Evolutionary conservation across 495 filamentous ascomycete genomes (phyloP).

Genomic region (Aspergillus nanangensis): DNA sequence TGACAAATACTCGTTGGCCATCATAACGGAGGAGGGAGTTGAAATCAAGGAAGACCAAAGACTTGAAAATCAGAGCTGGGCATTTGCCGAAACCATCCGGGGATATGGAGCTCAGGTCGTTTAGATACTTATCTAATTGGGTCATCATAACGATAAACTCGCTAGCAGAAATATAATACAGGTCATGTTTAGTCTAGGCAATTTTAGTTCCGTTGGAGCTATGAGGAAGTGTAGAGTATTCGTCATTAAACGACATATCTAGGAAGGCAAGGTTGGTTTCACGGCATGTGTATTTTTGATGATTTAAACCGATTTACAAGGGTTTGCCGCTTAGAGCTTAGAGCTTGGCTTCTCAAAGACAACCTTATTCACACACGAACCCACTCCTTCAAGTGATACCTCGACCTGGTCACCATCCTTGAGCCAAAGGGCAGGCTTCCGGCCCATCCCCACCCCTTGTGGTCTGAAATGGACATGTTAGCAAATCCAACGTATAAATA

Average conservation of each 20-base stretch:
- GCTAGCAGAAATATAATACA: constrained; percentile 6
- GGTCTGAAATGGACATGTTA: constrained; percentile 41
- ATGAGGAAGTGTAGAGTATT: too few relatives aligned
- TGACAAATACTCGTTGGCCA: constrained; percentile 85
- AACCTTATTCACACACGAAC: constrained; percentile 67
- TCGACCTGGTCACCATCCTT: constrained; percentile 78
- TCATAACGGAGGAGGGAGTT: constrained; percentile 76
- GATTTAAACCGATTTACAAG: neutral
- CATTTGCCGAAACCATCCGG: constrained; percentile 83
- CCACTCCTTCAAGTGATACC: constrained; percentile 67
- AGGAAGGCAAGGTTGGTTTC: neutral
- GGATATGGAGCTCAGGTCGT: constrained; percentile 69
- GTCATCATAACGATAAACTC: constrained; percentile 4
- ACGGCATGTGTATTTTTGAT: neutral
- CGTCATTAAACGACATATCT: neutral
- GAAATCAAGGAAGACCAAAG: constrained; percentile 77
- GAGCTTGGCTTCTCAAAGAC: constrained; percentile 55
- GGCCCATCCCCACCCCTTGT: constrained; percentile 74
- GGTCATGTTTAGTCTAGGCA: neutral
- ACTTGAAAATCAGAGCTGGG: constrained; percentile 87
- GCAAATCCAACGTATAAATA: neutral
- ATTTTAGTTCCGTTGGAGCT: too few relatives aligned
- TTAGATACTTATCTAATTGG: constrained; percentile 27
- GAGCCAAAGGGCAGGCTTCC: constrained; percentile 69
- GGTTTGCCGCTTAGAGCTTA: constrained; percentile 38